phyloP scores from a whole-genome alignment of 176 grass and related monocot species.

The Avena sativa region DNA sequence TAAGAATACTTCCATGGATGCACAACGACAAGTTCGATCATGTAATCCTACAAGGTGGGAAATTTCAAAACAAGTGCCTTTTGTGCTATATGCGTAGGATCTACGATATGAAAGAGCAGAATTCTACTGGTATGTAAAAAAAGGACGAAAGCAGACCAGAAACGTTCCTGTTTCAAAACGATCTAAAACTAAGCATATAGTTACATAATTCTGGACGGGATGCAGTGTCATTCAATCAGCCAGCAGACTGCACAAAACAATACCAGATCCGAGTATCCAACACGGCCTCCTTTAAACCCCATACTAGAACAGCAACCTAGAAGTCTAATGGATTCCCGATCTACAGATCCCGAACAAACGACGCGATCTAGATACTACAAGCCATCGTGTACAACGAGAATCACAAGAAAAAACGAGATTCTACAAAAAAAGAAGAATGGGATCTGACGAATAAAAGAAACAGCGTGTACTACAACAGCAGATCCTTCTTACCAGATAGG shows the following conservation, averaged over 20 bases:
- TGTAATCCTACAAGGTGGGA: neutral
- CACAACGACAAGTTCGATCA: neutral
- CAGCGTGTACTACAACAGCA: neutral
- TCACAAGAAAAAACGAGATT: neutral
- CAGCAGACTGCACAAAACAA: neutral
- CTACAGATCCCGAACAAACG: neutral
- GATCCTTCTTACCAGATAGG: slow-evolving; percentile 19
- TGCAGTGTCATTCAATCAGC: neutral
- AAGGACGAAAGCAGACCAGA: neutral
- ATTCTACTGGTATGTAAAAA: neutral
- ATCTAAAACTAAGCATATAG: neutral
- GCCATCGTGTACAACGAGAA: neutral
- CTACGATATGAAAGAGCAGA: neutral
- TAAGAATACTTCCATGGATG: neutral
- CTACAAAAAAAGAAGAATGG: neutral
- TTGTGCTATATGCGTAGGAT: neutral
- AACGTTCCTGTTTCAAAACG: neutral
- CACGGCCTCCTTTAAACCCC: neutral
- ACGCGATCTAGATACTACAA: neutral
- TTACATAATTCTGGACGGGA: no score
- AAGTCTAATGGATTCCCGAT: neutral
- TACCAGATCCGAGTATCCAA: slow-evolving; percentile 22
- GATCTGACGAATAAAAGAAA: neutral
- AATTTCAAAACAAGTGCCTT: neutral
- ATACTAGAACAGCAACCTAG: neutral